Percentiles rank a stretch among this genome's conserved stretches.
Conservation (phyloP, 768 basidiomycete species). For the Hericium erinaceus region DNA sequence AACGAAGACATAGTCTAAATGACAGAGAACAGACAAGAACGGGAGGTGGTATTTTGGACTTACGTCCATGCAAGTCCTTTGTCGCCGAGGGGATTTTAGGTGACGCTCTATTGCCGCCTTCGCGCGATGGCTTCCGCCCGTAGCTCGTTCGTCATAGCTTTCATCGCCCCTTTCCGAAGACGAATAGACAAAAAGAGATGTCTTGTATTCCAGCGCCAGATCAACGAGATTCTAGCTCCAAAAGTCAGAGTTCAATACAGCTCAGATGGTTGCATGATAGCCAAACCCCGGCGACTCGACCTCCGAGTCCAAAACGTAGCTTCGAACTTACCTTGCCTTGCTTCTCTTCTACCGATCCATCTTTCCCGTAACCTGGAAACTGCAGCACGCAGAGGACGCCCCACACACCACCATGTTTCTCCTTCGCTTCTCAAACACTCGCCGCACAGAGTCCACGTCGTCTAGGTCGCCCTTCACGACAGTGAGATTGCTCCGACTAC, state of each 20-base stretch:
- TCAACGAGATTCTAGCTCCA: constrained; percentile 9
- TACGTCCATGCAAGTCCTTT: not conserved
- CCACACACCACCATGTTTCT: not conserved
- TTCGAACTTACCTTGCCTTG: not conserved
- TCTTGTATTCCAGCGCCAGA: constrained; percentile 27
- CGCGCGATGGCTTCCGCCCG: not conserved
- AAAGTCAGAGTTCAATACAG: too few relatives aligned
- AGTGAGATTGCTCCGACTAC: not conserved
- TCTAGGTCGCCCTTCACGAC: not conserved
- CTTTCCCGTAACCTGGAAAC: not conserved
- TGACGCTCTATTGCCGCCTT: not conserved
- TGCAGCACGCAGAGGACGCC: not conserved
- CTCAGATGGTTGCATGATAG: too few relatives aligned
- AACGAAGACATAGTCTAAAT: not conserved
- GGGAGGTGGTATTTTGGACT: not conserved
- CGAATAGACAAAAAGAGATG: constrained; percentile 28
- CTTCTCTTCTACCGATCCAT: not conserved
- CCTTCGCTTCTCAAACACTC: not conserved
- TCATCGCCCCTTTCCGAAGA: constrained; percentile 31
- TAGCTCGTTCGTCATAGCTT: constrained; percentile 21
- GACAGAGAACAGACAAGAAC: not conserved
- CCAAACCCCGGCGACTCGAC: too few relatives aligned
- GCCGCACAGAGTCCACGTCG: not conserved
- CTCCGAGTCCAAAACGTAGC: too few relatives aligned
- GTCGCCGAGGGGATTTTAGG: not conserved